phyloP scores from a whole-genome alignment of 148 eudicot genomes.

The Rhododendron ferrugineum region DNA sequence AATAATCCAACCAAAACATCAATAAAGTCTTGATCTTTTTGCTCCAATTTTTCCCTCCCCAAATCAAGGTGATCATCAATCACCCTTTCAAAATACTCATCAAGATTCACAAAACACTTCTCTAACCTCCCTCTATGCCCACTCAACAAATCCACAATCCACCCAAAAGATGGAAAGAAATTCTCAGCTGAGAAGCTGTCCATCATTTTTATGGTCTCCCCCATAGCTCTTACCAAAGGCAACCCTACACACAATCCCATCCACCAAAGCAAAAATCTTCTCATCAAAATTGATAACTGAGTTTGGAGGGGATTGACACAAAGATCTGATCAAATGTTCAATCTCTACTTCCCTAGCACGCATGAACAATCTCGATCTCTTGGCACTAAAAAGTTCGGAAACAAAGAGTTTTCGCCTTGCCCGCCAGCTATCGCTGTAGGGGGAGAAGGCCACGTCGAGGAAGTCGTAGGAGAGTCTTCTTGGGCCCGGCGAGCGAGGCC shows the following conservation, averaged over 20 bases:
- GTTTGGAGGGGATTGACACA: background rate
- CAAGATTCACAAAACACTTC: background rate
- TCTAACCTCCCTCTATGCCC: background rate
- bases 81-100: background rate
- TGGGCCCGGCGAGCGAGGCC: background rate
- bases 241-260: background rate
- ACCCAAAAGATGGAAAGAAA: background rate
- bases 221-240: slow-evolving; percentile 1
- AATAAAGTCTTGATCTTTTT: background rate
- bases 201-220: background rate
- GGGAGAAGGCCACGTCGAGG: slow-evolving; percentile 7
- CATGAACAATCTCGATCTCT: background rate
- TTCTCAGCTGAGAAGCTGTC: background rate
- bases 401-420: background rate
- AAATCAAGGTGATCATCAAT: slow-evolving; percentile 2
- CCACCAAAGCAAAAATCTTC: background rate
- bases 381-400: background rate
- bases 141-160: background rate
- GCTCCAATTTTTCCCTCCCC: background rate
- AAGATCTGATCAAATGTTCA: background rate
- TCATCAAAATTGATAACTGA: background rate
- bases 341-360: background rate
- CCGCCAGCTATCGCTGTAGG: background rate
- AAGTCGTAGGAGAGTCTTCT: background rate
- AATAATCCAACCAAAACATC: background rate